Conservation (phyloP, 768 basidiomycete species). For the Lepiota venenata region DNA sequence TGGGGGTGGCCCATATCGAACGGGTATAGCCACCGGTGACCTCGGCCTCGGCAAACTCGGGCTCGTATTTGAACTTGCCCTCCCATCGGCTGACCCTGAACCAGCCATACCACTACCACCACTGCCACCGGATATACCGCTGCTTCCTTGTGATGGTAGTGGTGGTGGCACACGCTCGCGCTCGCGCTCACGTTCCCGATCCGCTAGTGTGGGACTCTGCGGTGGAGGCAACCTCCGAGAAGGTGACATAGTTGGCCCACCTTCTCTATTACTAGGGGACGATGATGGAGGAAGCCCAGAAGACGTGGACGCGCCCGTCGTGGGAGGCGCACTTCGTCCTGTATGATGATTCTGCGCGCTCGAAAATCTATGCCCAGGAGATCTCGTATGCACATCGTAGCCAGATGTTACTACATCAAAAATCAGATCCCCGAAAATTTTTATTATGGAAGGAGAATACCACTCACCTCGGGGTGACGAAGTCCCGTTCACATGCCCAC, state of each 20-base stretch:
- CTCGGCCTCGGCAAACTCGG: conserved; percentile 2
- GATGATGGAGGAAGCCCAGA: conserved; percentile 20
- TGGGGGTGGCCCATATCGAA: conserved; percentile 17
- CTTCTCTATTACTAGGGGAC: conserved; percentile 15
- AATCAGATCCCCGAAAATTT: background rate
- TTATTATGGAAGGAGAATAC: no score
- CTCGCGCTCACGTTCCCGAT: conserved; percentile 3
- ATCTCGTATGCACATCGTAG: conserved; percentile 30
- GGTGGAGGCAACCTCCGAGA: conserved; percentile 30
- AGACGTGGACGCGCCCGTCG: conserved; percentile 19
- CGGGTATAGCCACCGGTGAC: conserved; percentile 2
- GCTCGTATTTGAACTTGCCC: background rate
- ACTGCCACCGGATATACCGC: background rate
- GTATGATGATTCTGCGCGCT: conserved; percentile 17
- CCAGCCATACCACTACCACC: background rate
- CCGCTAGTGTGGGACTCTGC: conserved; percentile 9
- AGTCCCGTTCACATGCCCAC: conserved; percentile 21
- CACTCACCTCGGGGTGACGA: conserved; percentile 29
- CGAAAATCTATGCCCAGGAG: conserved; percentile 41
- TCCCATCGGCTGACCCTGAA: background rate
- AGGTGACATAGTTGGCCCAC: conserved; percentile 25
- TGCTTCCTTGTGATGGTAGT: background rate
- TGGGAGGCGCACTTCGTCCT: conserved; percentile 16
- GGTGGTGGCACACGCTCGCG: background rate
- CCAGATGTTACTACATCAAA: conserved; percentile 16